Percentiles rank a stretch among this genome's conserved stretches.
Conservation (phyloP, 2,329 filamentous ascomycete genomes). For the Nigrospora sphaerica region DNA sequence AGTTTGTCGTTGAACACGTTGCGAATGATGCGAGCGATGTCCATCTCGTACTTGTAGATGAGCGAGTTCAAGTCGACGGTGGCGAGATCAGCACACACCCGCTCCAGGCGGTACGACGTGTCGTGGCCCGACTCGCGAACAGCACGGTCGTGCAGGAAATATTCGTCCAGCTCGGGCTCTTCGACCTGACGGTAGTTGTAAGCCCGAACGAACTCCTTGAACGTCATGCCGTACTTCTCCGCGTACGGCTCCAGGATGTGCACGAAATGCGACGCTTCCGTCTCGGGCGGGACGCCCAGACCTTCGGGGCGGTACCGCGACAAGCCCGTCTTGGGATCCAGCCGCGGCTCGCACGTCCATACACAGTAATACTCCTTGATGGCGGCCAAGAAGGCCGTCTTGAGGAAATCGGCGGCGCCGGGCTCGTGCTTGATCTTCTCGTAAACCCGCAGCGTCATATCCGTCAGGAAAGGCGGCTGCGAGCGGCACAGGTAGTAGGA, state of each 20-base stretch:
- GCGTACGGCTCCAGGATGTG: constrained; percentile 78
- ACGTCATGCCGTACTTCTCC: constrained; percentile 74
- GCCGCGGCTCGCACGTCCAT: constrained; percentile 73
- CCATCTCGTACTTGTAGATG: constrained; percentile 93
- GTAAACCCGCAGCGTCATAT: constrained; percentile 92
- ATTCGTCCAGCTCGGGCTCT: constrained; percentile 87
- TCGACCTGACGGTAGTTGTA: constrained; percentile 74
- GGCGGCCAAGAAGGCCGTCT: constrained; percentile 73
- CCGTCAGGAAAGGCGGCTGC: constrained; percentile 92
- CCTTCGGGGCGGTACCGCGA: constrained; percentile 82
- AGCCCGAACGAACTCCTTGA: constrained; percentile 76
- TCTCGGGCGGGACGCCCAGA: constrained; percentile 82
- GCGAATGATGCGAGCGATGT: constrained; percentile 83
- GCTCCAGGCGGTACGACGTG: constrained; percentile 88
- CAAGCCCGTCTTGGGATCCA: constrained; percentile 70
- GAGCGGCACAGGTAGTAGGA: constrained; percentile 93
- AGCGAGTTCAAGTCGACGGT: constrained; percentile 93
- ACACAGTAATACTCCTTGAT: constrained; percentile 96
- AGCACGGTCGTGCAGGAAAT: constrained; percentile 92
- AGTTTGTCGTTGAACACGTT: constrained; percentile 78
- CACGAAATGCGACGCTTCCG: constrained; percentile 78
- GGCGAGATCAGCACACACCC: constrained; percentile 77
- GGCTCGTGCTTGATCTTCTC: constrained; percentile 86
- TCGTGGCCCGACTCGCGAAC: constrained; percentile 96
- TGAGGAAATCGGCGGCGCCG: constrained; percentile 73